These are phyloP conservation scores for Penicillium paxilli DNA, from an alignment of 495 filamentous ascomycete genomes.

Conservation along the genomic window DNA sequence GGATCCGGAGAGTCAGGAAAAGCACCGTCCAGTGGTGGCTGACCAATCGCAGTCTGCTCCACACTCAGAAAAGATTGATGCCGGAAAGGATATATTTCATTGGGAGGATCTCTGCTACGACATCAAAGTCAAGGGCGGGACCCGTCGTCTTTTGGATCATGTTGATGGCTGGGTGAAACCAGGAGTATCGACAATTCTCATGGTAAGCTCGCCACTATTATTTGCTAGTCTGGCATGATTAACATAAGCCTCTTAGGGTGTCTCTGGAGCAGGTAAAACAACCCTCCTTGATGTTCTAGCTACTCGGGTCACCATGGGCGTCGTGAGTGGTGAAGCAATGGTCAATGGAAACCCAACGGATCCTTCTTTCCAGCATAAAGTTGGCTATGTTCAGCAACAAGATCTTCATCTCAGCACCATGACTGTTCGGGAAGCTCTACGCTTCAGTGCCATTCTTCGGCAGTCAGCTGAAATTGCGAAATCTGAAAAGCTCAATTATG, in stretches of 20 bases:
- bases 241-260: too few relatives aligned
- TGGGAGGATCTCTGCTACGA: conserved; percentile 1
- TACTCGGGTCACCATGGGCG: background rate
- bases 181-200: background rate
- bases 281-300: background rate
- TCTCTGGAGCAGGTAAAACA: background rate
- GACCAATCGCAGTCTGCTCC: background rate
- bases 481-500: background rate
- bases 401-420: background rate
- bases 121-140: background rate
- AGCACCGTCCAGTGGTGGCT: background rate
- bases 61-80: conserved; percentile 64
- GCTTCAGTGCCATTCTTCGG: background rate
- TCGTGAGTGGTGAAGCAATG: background rate
- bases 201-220: background rate
- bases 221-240: too few relatives aligned
- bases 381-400: background rate
- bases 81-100: conserved; percentile 24
- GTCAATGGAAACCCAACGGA: background rate
- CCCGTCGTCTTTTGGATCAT: background rate
- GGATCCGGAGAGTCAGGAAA: background rate
- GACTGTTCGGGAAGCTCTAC: conserved; percentile 2
- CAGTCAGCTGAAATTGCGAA: background rate
- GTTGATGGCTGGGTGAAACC: conserved; percentile 6
- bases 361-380: background rate